Base-by-base conservation (phyloP, 2,329 filamentous ascomycete genomes). In the Fusarium subglutinans region DNA sequence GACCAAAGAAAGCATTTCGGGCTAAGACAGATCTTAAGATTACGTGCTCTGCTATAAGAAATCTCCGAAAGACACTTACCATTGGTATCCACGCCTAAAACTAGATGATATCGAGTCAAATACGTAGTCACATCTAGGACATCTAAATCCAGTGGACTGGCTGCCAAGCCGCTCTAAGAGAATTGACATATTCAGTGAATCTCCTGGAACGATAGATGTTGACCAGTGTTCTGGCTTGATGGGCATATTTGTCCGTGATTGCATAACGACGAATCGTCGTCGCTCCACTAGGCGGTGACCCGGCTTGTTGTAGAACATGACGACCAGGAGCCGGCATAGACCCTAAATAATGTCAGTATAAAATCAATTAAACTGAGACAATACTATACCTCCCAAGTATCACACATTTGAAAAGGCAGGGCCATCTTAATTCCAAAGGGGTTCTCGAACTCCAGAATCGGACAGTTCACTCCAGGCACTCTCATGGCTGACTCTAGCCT, bases 151-250 rank as follows among this genome's bases (percentile, higher is more conserved):
- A 8, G 41, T 12, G 1, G 15, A 24, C 15, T 44, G 41, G 41
- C n/a, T 24, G 15, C n/a, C n/a, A 12, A 44, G n/a, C 1, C 41
- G n/a, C 5, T 44, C 41, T 4, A 44, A 2, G 0, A 24, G 14
- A 10, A 44, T 18, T 12, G 14, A 24, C n/a, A 24, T 44, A 24
- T 44, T n/a, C 6, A 44, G 15, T n/a, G n/a, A 24, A n/a, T 17
- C 41, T 6, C 41, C 41, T 10, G 41, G 41, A 6, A 44, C 43
- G 2, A 26, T 11, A 26, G 17, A 44, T 18, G n/a, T 44, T 18
- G 43, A 44, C n/a, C 43, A 44, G 5, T 26, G 12, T 9, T 24
- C 2, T 44, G n/a, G 43, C 3, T 18, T 44, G 11, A 44, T 44
- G 5, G n/a, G 43, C 43, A 44, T 18, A 44, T 26, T 24, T 18